A percentile compares a stretch with the other conserved stretches of the same genome.
phyloP scores from a whole-genome alignment of 2,329 filamentous ascomycete species.

The Colletotrichum melonis region DNA sequence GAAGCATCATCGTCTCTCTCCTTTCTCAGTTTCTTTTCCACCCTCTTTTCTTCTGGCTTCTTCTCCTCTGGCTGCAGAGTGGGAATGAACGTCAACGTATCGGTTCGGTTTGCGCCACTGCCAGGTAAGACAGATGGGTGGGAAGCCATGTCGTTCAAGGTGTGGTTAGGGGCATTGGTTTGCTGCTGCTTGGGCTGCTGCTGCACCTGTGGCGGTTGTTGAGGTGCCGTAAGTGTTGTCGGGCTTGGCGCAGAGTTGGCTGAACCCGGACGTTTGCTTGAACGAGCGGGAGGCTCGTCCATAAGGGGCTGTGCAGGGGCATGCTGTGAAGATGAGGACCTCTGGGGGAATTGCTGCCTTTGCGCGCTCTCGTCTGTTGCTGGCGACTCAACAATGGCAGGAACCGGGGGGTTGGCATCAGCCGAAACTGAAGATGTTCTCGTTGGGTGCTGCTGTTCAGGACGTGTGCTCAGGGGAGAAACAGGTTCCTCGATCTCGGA shows the following conservation, averaged over 20 bases:
- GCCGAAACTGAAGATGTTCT: slow-evolving; percentile 47
- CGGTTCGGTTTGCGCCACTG: slow-evolving; percentile 74
- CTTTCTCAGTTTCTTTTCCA: slow-evolving; percentile 71
- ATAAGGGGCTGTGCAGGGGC: slow-evolving; percentile 38
- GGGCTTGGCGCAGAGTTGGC: slow-evolving; percentile 24
- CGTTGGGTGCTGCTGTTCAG: slow-evolving; percentile 47
- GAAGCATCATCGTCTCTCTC: slow-evolving; percentile 74
- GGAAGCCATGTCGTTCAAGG: slow-evolving; percentile 73
- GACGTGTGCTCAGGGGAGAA: slow-evolving; percentile 35
- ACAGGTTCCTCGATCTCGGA: slow-evolving; percentile 45
- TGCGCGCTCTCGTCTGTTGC: slow-evolving; percentile 54
- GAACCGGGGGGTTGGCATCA: slow-evolving; percentile 53
- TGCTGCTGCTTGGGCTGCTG: slow-evolving; percentile 38
- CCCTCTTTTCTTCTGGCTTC: slow-evolving; percentile 70
- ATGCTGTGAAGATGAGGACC: slow-evolving; percentile 59
- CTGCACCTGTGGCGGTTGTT: slow-evolving; percentile 20
- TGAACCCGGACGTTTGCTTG: slow-evolving; percentile 52
- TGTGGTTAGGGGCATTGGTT: slow-evolving; percentile 44
- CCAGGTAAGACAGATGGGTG: slow-evolving; percentile 77
- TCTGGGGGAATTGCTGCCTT: slow-evolving; percentile 57
- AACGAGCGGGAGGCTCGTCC: slow-evolving; percentile 60
- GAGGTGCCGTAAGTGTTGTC: slow-evolving; percentile 20
- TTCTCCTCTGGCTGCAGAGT: slow-evolving; percentile 77
- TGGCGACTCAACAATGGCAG: slow-evolving; percentile 75
- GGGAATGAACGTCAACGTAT: slow-evolving; percentile 83